Conservation (phyloP, 2,329 filamentous ascomycete genomes). For the Apiospora arundinis region DNA sequence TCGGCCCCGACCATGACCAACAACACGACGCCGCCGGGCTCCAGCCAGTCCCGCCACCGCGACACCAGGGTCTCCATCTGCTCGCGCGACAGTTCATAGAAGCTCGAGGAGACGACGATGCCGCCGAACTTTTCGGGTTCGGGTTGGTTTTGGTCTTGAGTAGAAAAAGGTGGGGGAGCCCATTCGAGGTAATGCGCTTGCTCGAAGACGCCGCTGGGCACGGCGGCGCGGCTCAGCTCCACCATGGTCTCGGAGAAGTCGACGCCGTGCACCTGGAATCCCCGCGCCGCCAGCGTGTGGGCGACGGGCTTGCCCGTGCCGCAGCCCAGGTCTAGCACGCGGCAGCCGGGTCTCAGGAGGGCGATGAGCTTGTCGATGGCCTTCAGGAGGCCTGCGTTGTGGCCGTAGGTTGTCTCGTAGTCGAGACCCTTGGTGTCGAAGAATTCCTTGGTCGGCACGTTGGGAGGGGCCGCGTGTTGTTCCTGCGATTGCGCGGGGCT, state of each 20-base stretch:
- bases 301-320: conserved; percentile 18
- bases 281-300: conserved; percentile 2
- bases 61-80: conserved; percentile 3
- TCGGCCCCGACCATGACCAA: neutral
- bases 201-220: neutral
- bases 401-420: conserved; percentile 10
- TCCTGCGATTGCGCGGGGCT: neutral
- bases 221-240: neutral
- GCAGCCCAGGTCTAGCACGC: conserved; percentile 8
- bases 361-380: neutral
- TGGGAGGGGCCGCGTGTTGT: neutral
- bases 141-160: no score
- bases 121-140: neutral
- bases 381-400: neutral
- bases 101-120: conserved; percentile 5
- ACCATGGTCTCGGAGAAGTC: conserved; percentile 14
- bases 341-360: conserved; percentile 3
- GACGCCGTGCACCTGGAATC: conserved; percentile 7
- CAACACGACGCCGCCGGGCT: conserved; percentile 3
- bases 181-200: neutral
- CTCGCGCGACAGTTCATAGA: neutral
- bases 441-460: neutral
- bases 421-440: conserved; percentile 12
- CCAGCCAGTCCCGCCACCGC: conserved; percentile 11
- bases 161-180: neutral